Percentiles rank a stretch among this genome's conserved stretches.
Conservation (phyloP, 2,329 filamentous ascomycete genomes). For the Blastomyces parvus region DNA sequence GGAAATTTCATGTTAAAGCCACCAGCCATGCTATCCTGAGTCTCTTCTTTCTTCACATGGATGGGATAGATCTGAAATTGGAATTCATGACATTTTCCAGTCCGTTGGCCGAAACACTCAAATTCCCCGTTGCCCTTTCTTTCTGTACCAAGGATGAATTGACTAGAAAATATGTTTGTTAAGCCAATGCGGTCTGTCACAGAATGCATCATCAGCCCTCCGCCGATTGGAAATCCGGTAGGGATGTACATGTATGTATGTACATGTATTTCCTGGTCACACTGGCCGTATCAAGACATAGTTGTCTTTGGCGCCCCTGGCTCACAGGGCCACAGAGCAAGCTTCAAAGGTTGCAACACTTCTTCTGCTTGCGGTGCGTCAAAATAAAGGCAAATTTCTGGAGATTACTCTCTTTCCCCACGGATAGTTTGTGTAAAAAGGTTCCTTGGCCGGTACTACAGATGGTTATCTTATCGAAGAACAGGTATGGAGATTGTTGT, state of each 20-base stretch:
- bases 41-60: not conserved
- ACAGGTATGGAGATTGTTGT: not conserved
- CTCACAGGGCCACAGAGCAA: not conserved
- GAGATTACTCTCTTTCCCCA: not conserved
- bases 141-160: not conserved
- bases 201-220: not conserved
- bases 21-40: not conserved
- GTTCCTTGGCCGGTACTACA: not conserved
- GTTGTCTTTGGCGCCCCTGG: not conserved
- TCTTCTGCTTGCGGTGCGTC: not conserved
- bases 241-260: not conserved
- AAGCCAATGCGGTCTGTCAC: constrained; percentile 3
- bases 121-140: not conserved
- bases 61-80: not conserved
- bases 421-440: not conserved
- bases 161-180: not conserved
- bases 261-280: not conserved
- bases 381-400: not conserved
- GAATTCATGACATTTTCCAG: not conserved
- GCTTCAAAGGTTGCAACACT: not conserved
- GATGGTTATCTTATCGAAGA: not conserved
- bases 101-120: not conserved
- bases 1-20: not conserved
- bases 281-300: not conserved
- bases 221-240: not conserved